Evolutionary conservation across 495 filamentous ascomycete genomes (phyloP).

Genomic region (Aspergillus funiculosus): DNA sequence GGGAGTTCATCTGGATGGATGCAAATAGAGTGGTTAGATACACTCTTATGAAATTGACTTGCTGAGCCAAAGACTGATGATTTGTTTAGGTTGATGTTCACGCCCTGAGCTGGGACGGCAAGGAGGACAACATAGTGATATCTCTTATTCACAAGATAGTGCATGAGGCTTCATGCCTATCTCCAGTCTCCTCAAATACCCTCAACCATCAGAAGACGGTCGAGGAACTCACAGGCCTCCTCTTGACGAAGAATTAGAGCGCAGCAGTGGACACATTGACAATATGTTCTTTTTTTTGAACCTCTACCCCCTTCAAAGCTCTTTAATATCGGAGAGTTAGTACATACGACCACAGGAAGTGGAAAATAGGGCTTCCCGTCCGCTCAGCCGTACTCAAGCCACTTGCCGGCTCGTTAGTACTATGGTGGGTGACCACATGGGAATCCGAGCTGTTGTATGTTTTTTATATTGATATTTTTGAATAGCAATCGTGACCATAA

Average conservation of each 20-base stretch:
- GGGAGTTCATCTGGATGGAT: not conserved
- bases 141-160: not conserved
- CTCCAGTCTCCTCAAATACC: not conserved
- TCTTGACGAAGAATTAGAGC: not conserved
- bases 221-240: not conserved
- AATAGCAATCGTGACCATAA: too few relatives aligned
- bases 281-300: too few relatives aligned
- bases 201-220: not conserved
- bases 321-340: too few relatives aligned
- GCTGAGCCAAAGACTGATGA: not conserved
- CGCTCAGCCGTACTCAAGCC: constrained; percentile 43
- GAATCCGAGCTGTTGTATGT: too few relatives aligned
- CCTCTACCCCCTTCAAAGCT: too few relatives aligned
- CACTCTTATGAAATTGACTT: not conserved
- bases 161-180: not conserved
- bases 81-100: not conserved
- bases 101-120: not conserved
- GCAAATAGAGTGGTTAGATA: not conserved
- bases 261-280: too few relatives aligned
- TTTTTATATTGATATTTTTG: too few relatives aligned
- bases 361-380: constrained; percentile 42
- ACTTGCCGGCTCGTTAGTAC: constrained; percentile 41
- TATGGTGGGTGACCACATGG: constrained; percentile 42
- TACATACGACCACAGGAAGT: constrained; percentile 43
- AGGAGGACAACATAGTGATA: not conserved